These are phyloP conservation scores for Spongospora subterranea DNA, from an alignment of 208 protist species.

Conservation along the genomic window DNA sequence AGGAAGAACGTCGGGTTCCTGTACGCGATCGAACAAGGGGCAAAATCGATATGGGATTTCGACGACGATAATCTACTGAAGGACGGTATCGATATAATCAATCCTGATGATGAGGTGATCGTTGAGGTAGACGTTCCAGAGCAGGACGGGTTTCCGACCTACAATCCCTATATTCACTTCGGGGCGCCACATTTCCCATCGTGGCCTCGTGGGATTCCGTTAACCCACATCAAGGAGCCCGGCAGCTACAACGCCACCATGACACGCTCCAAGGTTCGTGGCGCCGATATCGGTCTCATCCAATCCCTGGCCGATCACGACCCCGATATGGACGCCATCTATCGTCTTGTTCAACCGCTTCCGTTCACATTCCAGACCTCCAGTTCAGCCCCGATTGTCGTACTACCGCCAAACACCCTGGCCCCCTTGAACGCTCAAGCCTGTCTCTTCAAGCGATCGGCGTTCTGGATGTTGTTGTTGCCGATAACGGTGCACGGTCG, in stretches of 20 bases:
- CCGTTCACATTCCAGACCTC: constrained; percentile 48
- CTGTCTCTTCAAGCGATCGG: constrained; percentile 8
- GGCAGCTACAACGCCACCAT: background rate
- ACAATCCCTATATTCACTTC: constrained; percentile 49
- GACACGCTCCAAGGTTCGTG: background rate
- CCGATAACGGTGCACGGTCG: constrained; percentile 66
- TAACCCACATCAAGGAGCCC: constrained; percentile 63
- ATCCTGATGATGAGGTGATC: background rate
- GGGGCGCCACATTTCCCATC: background rate
- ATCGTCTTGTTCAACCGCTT: constrained; percentile 33
- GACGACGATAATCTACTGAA: constrained; percentile 70
- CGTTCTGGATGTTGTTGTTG: constrained; percentile 64
- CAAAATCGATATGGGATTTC: constrained; percentile 63
- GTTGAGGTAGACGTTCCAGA: background rate
- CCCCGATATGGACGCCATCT: constrained; percentile 71
- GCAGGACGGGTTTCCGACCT: background rate
- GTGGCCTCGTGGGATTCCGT: constrained; percentile 69
- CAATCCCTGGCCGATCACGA: constrained; percentile 69
- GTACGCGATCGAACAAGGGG: constrained; percentile 66
- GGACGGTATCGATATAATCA: background rate
- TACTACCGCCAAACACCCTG: constrained; percentile 1
- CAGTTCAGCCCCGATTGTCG: background rate
- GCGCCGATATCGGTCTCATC: constrained; percentile 54
- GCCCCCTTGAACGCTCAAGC: constrained; percentile 61
- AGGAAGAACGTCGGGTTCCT: constrained; percentile 71